Base-by-base conservation (phyloP, 192 early-diverging fungal genomes). In the Piromyces sp. region DNA sequence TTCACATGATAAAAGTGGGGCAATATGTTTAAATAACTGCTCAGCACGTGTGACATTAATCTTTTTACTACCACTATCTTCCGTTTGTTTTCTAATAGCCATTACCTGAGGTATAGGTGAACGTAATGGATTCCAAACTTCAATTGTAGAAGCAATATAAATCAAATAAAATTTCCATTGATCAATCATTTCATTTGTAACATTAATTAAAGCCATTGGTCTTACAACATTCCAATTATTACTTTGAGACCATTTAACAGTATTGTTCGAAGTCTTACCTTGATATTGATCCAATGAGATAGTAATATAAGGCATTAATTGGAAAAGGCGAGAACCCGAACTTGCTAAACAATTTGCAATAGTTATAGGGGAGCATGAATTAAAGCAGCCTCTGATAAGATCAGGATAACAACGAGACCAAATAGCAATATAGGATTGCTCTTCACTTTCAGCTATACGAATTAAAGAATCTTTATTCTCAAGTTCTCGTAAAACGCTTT, bases 141-240 rank as follows among this genome's bases (percentile, higher is more conserved):
- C 88, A 79, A 94, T 91, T 29, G 90, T 93, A 3, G 93, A 90
- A 51, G 90, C 93, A 1, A 92, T 92, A 84, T 92, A 93, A 5
- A 90, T 89, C 2, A 95, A 83, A 85, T 92, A 94, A 2, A 90
- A 86, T 36, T 88, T 86, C 94, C 94, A 96, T 83, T 95, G 93
- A 13, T 90, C 89, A 38, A 96, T 86, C 29, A 95, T 87, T 30
- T 90, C 93, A 36, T 89, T 84, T 13, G 85, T 91, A 13, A 88
- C 89, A 0, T 89, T 17, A 86, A 85, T 26, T 22, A 29, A n/a
- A 11, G 84, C 26, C 51, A 68, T 68, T 68, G 51, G 51, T 11
- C 26, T 68, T n/a, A 28, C 9, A 68, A 0, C 17, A 68, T 68
- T 68, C 51, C 51, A 68, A 68, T 68, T 68, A 68, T 68, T 68